phyloP scores from a whole-genome alignment of 371 early-diverging fungal species.

The Rhizomucor pusillus region DNA sequence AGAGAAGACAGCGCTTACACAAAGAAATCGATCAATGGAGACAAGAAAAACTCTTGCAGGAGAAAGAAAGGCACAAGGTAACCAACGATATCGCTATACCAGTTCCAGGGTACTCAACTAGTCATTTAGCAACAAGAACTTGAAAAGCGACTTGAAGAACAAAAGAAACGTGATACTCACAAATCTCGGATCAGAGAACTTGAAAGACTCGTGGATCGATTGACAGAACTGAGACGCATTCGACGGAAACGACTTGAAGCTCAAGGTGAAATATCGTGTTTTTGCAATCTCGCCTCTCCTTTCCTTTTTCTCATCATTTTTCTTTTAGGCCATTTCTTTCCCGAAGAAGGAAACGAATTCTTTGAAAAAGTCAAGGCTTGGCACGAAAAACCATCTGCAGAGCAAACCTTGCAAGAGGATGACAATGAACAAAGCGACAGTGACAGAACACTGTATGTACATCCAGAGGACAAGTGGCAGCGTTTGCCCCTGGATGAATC shows the following conservation, averaged over 20 bases:
- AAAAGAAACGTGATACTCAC: slow-evolving; percentile 1
- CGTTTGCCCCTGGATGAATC: slow-evolving; percentile 15
- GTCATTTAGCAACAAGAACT: slow-evolving; percentile 5
- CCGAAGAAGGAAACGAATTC: slow-evolving; percentile 46
- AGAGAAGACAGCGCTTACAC: no score
- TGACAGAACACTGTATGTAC: slow-evolving; percentile 10
- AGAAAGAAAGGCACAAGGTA: not conserved
- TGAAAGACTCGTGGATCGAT: slow-evolving; percentile 15
- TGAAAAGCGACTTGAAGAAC: not conserved
- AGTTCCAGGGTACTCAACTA: no score
- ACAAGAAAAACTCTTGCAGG: not conserved
- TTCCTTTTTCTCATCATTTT: not conserved
- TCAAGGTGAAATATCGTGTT: slow-evolving; percentile 24
- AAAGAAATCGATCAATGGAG: no score
- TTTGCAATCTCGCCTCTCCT: no score
- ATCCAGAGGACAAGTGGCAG: slow-evolving; percentile 33
- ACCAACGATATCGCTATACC: no score
- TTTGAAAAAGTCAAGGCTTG: slow-evolving; percentile 37
- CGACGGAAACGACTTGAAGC: slow-evolving; percentile 28
- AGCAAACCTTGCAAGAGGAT: slow-evolving; percentile 15
- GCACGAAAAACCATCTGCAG: slow-evolving; percentile 13
- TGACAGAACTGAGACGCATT: slow-evolving; percentile 24
- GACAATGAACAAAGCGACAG: slow-evolving; percentile 14
- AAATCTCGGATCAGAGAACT: slow-evolving; percentile 15
- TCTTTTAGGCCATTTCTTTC: slow-evolving; percentile 45